Percentiles rank a stretch among this genome's conserved stretches.
phyloP scores from a whole-genome alignment of 225 moss, liverwort and hornwort genomes.

The Sphagnum tenellum region DNA sequence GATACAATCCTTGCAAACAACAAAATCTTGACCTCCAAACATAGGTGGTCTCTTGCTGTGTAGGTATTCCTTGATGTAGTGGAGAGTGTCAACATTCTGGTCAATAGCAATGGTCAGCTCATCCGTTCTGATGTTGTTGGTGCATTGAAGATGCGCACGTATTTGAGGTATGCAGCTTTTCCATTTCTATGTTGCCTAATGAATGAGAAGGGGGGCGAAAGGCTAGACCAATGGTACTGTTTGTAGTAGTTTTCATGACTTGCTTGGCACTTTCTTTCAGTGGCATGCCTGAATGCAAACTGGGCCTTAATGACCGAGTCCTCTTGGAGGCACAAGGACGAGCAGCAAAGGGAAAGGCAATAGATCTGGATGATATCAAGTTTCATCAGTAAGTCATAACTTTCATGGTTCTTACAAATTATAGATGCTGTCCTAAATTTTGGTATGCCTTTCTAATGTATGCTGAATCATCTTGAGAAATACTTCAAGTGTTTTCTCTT shows the following conservation, averaged over 20 bases:
- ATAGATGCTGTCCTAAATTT: no score
- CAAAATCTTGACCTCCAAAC: no score
- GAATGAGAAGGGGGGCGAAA: neutral
- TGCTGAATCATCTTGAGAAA: no score
- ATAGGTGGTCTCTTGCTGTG: neutral
- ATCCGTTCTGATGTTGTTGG: conserved; percentile 98
- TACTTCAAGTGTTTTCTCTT: no score
- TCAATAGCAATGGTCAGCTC: conserved; percentile 98
- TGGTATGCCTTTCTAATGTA: no score
- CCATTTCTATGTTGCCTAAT: neutral
- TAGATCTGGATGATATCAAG: conserved; percentile 68
- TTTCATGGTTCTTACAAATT: no score
- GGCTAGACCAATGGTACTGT: no score
- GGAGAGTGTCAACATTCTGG: conserved; percentile 98
- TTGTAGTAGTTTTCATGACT: neutral
- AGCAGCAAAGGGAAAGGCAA: conserved; percentile 69
- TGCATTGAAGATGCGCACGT: conserved; percentile 99
- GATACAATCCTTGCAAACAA: neutral
- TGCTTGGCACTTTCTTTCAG: conserved; percentile 20
- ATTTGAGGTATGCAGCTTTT: conserved; percentile 44
- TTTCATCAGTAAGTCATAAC: conserved; percentile 51
- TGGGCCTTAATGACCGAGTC: conserved; percentile 50
- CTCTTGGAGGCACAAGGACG: conserved; percentile 67
- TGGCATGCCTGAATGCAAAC: conserved; percentile 93
- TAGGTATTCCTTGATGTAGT: conserved; percentile 99